Conservation (phyloP, 257 asterid genomes). For the Ajuga chamaepitys region DNA sequence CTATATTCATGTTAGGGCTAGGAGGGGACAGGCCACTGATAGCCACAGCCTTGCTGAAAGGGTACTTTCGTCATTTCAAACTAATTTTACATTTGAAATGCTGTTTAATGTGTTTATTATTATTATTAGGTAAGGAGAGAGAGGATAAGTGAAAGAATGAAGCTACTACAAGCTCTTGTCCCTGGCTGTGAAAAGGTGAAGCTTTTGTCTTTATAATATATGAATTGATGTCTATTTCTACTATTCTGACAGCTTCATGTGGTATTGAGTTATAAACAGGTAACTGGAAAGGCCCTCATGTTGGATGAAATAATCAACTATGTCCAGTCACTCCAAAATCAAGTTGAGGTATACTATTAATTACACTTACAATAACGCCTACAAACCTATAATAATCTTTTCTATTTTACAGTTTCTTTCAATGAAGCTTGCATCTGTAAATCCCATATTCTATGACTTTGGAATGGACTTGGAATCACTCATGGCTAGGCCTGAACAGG, state of each 20-base stretch:
- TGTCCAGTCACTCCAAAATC: slow-evolving; percentile 84
- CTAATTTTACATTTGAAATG: background rate
- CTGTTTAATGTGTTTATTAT: background rate
- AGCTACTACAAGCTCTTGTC: slow-evolving; percentile 65
- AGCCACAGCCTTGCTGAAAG: slow-evolving; percentile 93
- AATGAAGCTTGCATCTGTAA: slow-evolving; percentile 76
- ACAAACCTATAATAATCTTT: background rate
- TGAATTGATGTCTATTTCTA: background rate
- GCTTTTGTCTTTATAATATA: slow-evolving; percentile 12
- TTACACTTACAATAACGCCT: background rate
- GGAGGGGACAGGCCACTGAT: slow-evolving; percentile 94
- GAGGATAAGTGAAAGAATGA: slow-evolving; percentile 86
- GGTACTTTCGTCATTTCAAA: slow-evolving; percentile 25
- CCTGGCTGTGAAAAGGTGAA: slow-evolving; percentile 88
- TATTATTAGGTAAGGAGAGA: slow-evolving; percentile 67
- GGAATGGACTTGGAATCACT: slow-evolving; percentile 63
- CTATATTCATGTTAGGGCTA: slow-evolving; percentile 74
- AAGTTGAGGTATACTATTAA: slow-evolving; percentile 58
- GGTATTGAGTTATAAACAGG: slow-evolving; percentile 46
- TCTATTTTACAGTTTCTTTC: slow-evolving; percentile 60
- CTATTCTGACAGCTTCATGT: slow-evolving; percentile 36
- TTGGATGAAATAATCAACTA: slow-evolving; percentile 89
- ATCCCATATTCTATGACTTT: slow-evolving; percentile 61
- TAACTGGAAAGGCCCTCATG: slow-evolving; percentile 92
- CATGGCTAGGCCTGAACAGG: slow-evolving; percentile 63